These are phyloP conservation scores for Serendipita sp. DNA, from an alignment of 768 basidiomycete genomes.

Conservation along the genomic window DNA sequence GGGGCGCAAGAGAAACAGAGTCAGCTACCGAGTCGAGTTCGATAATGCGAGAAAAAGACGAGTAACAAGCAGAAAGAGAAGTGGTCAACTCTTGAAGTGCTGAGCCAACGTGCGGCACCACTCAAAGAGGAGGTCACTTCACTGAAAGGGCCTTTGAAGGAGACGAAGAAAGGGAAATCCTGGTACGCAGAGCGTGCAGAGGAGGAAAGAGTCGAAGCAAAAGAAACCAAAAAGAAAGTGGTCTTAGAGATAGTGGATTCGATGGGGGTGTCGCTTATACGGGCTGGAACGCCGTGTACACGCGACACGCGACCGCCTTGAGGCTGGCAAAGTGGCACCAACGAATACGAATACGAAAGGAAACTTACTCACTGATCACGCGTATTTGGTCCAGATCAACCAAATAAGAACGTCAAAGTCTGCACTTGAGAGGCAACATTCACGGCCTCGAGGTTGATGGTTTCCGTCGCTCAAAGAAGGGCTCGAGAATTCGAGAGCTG, in stretches of 20 bases:
- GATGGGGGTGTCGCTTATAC: not conserved
- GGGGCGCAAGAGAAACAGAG: not conserved
- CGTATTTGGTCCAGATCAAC: no score
- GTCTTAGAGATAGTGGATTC: not conserved
- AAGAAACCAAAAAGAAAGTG: not conserved
- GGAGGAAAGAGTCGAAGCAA: not conserved
- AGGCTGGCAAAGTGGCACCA: not conserved
- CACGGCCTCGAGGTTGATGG: no score
- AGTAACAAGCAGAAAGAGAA: not conserved
- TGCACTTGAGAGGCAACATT: no score
- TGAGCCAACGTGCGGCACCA: no score
- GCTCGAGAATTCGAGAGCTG: no score
- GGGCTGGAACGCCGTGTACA: not conserved
- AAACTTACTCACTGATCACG: no score
- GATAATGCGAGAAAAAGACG: not conserved
- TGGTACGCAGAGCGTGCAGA: not conserved
- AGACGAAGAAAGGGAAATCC: not conserved
- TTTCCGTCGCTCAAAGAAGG: no score
- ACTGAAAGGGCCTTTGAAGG: no score
- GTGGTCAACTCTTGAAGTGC: not conserved
- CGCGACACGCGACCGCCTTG: conserved; percentile 3
- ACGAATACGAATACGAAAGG: not conserved
- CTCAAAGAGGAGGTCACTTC: no score
- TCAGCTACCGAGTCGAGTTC: not conserved
- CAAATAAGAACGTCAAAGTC: no score